Evolutionary conservation across 2,329 filamentous ascomycete species (phyloP).

Genomic region (Exophiala oligosperma): DNA sequence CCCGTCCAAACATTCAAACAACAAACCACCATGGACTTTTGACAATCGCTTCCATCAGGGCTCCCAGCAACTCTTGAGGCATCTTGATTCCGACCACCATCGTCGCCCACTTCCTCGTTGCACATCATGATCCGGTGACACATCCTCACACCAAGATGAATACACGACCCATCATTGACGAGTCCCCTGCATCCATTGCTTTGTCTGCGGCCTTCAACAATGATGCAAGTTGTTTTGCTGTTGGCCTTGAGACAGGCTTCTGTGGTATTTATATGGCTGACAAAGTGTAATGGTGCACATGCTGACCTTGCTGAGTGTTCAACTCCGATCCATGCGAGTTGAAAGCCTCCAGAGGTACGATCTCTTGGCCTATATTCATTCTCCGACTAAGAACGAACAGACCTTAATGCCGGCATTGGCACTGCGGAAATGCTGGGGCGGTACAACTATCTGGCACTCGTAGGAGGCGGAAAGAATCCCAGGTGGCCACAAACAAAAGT

Average conservation of each 20-base stretch:
- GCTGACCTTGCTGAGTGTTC: constrained; percentile 57
- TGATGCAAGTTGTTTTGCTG: constrained; percentile 80
- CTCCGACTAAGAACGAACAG: constrained; percentile 39
- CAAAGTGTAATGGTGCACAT: background rate
- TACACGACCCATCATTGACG: constrained; percentile 81
- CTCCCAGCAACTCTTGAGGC: background rate
- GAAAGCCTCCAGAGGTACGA: constrained; percentile 61
- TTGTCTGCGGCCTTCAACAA: constrained; percentile 84
- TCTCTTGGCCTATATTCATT: background rate
- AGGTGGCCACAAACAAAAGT: constrained; percentile 88
- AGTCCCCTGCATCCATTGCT: constrained; percentile 69
- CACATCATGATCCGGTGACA: constrained; percentile 5
- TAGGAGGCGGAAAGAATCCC: constrained; percentile 81
- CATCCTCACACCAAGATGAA: constrained; percentile 64
- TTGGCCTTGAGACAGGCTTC: constrained; percentile 83
- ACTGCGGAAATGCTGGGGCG: constrained; percentile 83
- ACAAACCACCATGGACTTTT: constrained; percentile 4
- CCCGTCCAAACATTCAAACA: background rate
- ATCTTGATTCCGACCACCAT: background rate
- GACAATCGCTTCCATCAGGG: constrained; percentile 1
- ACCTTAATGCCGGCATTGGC: constrained; percentile 79
- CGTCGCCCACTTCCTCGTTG: background rate
- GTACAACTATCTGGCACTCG: constrained; percentile 83
- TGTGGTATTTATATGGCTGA: constrained; percentile 61
- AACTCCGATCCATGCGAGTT: constrained; percentile 71